These are phyloP conservation scores for Plasmodium gonderi DNA, from an alignment of 169 alveolate species.

Conservation along the genomic window DNA sequence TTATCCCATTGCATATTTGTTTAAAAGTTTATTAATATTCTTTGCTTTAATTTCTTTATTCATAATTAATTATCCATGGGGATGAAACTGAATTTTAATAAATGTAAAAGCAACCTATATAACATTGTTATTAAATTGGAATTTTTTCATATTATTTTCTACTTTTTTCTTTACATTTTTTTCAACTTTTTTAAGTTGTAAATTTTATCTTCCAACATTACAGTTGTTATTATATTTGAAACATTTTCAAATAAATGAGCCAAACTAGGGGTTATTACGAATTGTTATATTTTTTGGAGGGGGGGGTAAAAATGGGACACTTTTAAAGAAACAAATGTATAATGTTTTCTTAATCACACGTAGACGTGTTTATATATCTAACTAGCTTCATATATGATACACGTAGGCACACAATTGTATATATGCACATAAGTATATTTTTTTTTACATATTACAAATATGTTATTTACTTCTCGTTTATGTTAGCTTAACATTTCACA, in stretches of 20 bases:
- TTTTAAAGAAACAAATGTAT: background rate
- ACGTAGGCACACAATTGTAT: background rate
- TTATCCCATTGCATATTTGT: background rate
- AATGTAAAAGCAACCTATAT: background rate
- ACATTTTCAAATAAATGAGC: background rate
- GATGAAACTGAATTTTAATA: background rate
- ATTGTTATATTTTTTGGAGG: background rate
- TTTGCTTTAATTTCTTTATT: background rate
- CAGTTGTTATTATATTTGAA: background rate
- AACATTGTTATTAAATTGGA: background rate
- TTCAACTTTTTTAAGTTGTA: background rate
- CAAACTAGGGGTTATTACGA: background rate
- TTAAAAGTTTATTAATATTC: background rate
- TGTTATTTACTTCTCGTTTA: background rate
- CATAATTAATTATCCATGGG: background rate
- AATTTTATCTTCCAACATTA: background rate
- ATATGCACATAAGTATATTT: background rate
- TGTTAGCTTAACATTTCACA: background rate
- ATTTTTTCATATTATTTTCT: background rate
- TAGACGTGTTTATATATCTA: background rate
- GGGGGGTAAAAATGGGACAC: background rate
- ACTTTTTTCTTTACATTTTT: background rate
- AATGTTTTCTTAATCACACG: background rate
- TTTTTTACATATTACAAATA: background rate
- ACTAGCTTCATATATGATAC: background rate